Base-by-base conservation (phyloP, 176 grass and related monocot genomes). In the Eleusine indica region DNA sequence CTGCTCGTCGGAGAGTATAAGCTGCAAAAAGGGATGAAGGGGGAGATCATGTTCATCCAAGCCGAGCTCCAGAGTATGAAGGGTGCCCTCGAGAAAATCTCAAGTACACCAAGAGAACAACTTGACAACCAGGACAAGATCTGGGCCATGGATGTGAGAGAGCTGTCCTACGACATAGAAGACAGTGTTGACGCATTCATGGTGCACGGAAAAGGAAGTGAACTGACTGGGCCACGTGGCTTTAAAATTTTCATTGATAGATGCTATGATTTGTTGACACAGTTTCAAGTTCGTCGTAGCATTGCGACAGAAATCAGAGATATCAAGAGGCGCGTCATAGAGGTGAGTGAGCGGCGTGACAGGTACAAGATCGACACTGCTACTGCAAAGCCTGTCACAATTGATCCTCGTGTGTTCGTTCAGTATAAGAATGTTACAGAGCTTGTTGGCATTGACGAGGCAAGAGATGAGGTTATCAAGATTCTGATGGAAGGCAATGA, bases 81-180 rank as follows among this genome's bases (percentile, higher is more conserved):
- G 4, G 77, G 4, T 19, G 41, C 62, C 2, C 77, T 79, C 0
- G 43, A 51, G 62, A n/a, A 67, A 7, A 16, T 79, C 43, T 79
- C 77, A 1, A 29, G 7, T 0, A 37, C 29, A 0, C 56, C 54
- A 1, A 4, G 0, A 9, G 3, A 79, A 28, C 4, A 67, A 4
- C 61, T 66, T 6, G 25, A 49, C 16, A 37, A 0, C 1, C 25
- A 67, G 25, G 42, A 64, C 16, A 79, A 67, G 61, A 66, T 66
- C 2, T 79, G 77, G 77, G 43, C 61, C 4, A 79, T 8, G 4
- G 14, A 74, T 0, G 4, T 74, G 10, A 29, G 81, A 7, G 81
- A 83, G 28, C 10, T 83, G 0, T 71, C 81, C 28, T 83, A 74
- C 5, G 81, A 83, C 25, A 74, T 62, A 15, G 81, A 83, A 28